Base-by-base conservation (phyloP, 768 basidiomycete genomes). In the Termitomyces sp. region DNA sequence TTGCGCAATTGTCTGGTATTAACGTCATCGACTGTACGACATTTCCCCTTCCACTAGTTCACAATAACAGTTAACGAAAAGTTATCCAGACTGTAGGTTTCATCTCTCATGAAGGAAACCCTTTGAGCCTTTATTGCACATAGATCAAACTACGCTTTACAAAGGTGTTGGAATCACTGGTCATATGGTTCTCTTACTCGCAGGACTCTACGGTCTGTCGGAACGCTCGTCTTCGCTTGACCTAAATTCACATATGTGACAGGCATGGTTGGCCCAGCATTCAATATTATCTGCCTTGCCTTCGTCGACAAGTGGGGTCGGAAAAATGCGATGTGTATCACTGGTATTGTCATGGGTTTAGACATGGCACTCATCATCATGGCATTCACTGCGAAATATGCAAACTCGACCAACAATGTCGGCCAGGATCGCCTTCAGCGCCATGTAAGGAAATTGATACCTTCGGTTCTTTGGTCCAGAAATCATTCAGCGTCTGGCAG, bases 341-440 rank as follows among this genome's bases (percentile, higher is more conserved):
- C 56, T 14, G 53, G 56, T 26, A 44, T 61, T 20, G 53, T 36
- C 44, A 55, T 61, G 56, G 60, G 53, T 20, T 29, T 57, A 26
- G 47, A 57, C 53, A 58, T 61, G 56, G 52, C 42, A 22, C 60
- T 56, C 47, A 58, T 56, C 47, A 58, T 58, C 48, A 55, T 57
- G 57, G 48, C 42, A 18, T 61, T 55, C 5, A 55, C 53, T 26
- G 51, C 44, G 13, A 42, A 46, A 46, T 59, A 53, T 53, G 46
- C 51, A 10, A 27, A 44, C 18, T 39, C 55, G 8, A 27, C 24
- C 18, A 54, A 57, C 36, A 57, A 60, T 31, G 20, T 57, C 39
- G 59, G 51, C 22, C 55, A 60, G 37, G 55, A 49, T 53, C 8
- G 59, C 55, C n/a, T 60, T 52, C 16, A 44, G 24, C 13, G 43